A percentile compares a stretch with the other conserved stretches of the same genome.
phyloP scores from a whole-genome alignment of 805 yeast species.

The Candida germanica region DNA sequence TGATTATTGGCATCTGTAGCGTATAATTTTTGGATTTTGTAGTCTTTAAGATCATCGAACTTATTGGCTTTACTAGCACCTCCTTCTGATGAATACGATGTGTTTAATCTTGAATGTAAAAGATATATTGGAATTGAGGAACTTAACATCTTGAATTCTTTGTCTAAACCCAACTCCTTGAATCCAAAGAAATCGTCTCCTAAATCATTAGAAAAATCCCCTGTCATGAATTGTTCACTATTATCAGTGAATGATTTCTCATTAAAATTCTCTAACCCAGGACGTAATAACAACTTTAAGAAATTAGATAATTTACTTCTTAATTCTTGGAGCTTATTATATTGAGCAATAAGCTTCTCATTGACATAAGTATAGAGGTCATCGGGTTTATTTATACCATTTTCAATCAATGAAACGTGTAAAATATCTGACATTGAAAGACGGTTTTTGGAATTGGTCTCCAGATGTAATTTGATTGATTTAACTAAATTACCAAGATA shows the following conservation, averaged over 20 bases:
- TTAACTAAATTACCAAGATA: slow-evolving; percentile 72
- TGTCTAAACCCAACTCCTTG: slow-evolving; percentile 87
- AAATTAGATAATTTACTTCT: slow-evolving; percentile 64
- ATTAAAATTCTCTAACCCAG: slow-evolving; percentile 67
- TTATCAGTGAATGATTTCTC: slow-evolving; percentile 84
- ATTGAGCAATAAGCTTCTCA: slow-evolving; percentile 69
- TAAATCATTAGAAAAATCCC: slow-evolving; percentile 88
- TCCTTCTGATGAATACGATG: slow-evolving; percentile 44
- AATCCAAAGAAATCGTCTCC: slow-evolving; percentile 99
- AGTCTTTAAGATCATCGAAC: slow-evolving; percentile 63
- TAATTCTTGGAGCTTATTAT: slow-evolving; percentile 65
- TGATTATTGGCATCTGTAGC: slow-evolving; percentile 51
- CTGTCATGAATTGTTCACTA: slow-evolving; percentile 90
- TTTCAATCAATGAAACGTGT: slow-evolving; percentile 66
- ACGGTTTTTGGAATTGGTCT: slow-evolving; percentile 51
- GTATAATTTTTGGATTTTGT: slow-evolving; percentile 50
- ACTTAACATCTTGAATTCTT: slow-evolving; percentile 81
- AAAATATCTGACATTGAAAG: slow-evolving; percentile 45
- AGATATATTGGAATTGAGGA: slow-evolving; percentile 87
- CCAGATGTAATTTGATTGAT: slow-evolving; percentile 68
- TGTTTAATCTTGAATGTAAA: slow-evolving; percentile 71
- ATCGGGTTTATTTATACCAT: slow-evolving; percentile 81
- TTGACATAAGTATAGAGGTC: slow-evolving; percentile 69
- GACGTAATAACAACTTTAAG: slow-evolving; percentile 78
- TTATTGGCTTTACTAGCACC: slow-evolving; percentile 50